Evolutionary conservation across 768 basidiomycete species (phyloP).

Genomic region (Suillus occidentalis): DNA sequence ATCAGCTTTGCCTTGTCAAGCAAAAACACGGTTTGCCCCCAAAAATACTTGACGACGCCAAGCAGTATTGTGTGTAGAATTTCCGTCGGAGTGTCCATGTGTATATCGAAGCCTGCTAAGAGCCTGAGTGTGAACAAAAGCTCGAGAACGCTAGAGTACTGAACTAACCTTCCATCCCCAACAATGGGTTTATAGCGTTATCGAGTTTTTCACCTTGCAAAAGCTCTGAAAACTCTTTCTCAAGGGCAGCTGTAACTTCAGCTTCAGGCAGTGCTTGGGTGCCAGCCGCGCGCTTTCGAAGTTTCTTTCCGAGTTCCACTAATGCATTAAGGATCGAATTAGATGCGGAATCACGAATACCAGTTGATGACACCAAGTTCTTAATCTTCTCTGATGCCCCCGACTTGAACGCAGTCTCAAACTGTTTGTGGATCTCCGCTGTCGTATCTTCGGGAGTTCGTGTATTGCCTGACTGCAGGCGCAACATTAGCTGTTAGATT

Average conservation of each 20-base stretch:
- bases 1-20: constrained; percentile 22
- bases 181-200: constrained; percentile 6
- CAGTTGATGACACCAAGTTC: too few relatives aligned
- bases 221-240: neutral
- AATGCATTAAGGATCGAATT: neutral
- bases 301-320: constrained; percentile 6
- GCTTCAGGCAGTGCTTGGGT: neutral
- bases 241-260: neutral
- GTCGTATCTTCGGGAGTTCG: constrained; percentile 20
- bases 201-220: neutral
- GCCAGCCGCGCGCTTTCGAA: neutral
- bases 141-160: constrained; percentile 17
- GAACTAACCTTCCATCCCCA: constrained; percentile 8
- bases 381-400: constrained; percentile 7
- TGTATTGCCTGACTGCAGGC: neutral
- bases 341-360: neutral
- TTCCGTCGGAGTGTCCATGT: constrained; percentile 32
- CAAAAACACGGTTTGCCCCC: constrained; percentile 15
- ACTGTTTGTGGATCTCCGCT: constrained; percentile 7
- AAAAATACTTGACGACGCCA: too few relatives aligned
- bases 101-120: constrained; percentile 24
- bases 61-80: constrained; percentile 32
- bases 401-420: neutral
- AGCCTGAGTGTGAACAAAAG: neutral
- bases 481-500: too few relatives aligned